These are phyloP conservation scores for Alternaria postmessia DNA, from an alignment of 2,329 filamentous ascomycete species.

Conservation along the genomic window DNA sequence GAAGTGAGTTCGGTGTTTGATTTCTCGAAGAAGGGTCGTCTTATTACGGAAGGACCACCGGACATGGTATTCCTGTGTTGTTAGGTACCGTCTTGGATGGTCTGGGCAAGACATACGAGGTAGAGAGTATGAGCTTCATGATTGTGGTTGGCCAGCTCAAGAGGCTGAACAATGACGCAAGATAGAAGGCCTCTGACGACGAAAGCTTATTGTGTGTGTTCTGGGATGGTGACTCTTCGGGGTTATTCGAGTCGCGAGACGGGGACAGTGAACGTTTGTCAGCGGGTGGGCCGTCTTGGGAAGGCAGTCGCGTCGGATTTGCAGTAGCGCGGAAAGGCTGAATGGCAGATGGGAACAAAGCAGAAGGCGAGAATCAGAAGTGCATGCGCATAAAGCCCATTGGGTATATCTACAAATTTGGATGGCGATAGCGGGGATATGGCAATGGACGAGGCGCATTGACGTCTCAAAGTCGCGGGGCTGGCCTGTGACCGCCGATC, in stretches of 20 bases:
- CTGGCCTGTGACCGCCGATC: conserved; percentile 29
- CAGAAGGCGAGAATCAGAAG: not conserved
- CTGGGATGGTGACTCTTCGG: not conserved
- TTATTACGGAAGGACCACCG: conserved; percentile 82
- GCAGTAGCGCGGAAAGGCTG: not conserved
- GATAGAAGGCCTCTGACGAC: not conserved
- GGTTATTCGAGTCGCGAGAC: not conserved
- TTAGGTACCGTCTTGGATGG: conserved; percentile 24
- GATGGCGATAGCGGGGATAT: conserved; percentile 11
- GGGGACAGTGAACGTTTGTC: conserved; percentile 26
- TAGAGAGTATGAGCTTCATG: conserved; percentile 86
- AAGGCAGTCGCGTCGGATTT: conserved; percentile 5
- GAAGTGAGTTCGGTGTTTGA: conserved; percentile 94
- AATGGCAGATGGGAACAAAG: not conserved
- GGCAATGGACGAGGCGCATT: conserved; percentile 26
- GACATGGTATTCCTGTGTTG: conserved; percentile 85
- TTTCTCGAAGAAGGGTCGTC: conserved; percentile 77
- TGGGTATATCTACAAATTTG: not conserved
- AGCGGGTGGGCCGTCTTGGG: conserved; percentile 24
- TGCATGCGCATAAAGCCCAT: not conserved
- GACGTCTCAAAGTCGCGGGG: conserved; percentile 35
- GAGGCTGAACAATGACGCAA: not conserved
- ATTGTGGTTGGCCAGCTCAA: conserved; percentile 44
- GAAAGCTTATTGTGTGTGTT: not conserved
- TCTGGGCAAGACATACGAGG: conserved; percentile 70